These are phyloP conservation scores for Piloderma croceum DNA, from an alignment of 768 basidiomycete genomes.

Conservation along the genomic window DNA sequence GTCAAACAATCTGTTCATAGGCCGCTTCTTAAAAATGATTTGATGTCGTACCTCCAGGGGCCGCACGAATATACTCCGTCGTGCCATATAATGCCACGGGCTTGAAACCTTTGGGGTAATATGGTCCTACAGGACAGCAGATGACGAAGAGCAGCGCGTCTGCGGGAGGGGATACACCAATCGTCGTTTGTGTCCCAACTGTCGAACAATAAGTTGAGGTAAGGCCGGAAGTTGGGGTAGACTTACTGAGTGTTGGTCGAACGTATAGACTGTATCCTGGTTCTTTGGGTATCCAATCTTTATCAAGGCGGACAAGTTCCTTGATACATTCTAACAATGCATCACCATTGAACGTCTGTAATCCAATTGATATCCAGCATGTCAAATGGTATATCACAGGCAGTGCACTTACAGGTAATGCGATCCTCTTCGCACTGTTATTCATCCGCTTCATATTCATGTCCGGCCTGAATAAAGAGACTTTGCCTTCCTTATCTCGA, in stretches of 20 bases:
- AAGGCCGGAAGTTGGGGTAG: not conserved
- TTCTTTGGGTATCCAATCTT: constrained; percentile 77
- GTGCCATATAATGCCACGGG: constrained; percentile 58
- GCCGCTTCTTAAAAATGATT: too few relatives aligned
- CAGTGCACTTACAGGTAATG: constrained; percentile 52
- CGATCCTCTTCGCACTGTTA: constrained; percentile 62
- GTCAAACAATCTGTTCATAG: too few relatives aligned
- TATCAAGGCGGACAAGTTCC: constrained; percentile 62
- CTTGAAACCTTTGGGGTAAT: constrained; percentile 45
- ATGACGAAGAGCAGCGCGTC: constrained; percentile 67
- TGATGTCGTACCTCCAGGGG: constrained; percentile 88
- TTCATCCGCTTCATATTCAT: constrained; percentile 81
- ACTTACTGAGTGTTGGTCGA: constrained; percentile 60
- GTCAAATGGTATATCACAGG: not conserved
- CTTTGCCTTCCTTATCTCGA: constrained; percentile 61
- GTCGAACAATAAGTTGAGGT: not conserved
- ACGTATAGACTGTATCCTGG: constrained; percentile 83
- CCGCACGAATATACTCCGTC: constrained; percentile 77
- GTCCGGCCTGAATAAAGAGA: constrained; percentile 77
- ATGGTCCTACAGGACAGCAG: constrained; percentile 40
- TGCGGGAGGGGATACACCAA: constrained; percentile 66
- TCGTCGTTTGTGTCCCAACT: constrained; percentile 44
- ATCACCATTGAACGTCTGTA: constrained; percentile 39
- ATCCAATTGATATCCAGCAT: constrained; percentile 4
- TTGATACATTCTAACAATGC: constrained; percentile 50